Percentiles rank a stretch among this genome's conserved stretches.
These are phyloP conservation scores for Yamadazyma oceani DNA, from an alignment of 1,139 yeast species.

Conservation along the genomic window DNA sequence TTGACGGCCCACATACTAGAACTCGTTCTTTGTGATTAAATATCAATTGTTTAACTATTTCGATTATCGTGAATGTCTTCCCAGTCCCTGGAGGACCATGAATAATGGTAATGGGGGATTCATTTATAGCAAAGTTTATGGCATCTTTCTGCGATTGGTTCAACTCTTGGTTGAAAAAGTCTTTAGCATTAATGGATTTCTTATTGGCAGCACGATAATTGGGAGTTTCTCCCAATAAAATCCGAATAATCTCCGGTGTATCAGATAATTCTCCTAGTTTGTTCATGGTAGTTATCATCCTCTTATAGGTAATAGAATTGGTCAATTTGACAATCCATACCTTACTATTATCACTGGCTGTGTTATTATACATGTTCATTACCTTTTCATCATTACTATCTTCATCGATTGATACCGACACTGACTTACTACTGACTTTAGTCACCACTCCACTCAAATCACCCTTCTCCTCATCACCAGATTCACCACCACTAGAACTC, in stretches of 20 bases:
- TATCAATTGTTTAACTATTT: conserved; percentile 73
- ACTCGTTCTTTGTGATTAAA: conserved; percentile 59
- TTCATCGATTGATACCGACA: conserved; percentile 62
- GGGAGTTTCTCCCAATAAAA: conserved; percentile 46
- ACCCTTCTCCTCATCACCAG: conserved; percentile 17
- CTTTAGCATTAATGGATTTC: conserved; percentile 9
- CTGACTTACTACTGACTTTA: conserved; percentile 41
- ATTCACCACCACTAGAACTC: conserved; percentile 15
- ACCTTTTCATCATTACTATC: conserved; percentile 50
- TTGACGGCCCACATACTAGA: conserved; percentile 92
- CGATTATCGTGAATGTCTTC: conserved; percentile 81
- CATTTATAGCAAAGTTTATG: conserved; percentile 37
- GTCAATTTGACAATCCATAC: conserved; percentile 68
- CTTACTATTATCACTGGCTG: conserved; percentile 37
- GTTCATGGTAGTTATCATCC: conserved; percentile 81
- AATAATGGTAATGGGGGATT: conserved; percentile 44
- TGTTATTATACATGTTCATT: conserved; percentile 44
- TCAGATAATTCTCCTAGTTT: conserved; percentile 53
- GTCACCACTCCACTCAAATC: conserved; percentile 60
- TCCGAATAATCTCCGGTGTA: conserved; percentile 38
- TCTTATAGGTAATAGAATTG: conserved; percentile 66
- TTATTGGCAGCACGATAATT: conserved; percentile 20
- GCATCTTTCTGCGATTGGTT: conserved; percentile 67
- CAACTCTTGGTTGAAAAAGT: conserved; percentile 51
- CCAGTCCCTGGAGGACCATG: conserved; percentile 58